Conservation (phyloP, 176 grass and related monocot genomes). For the Musa itinerans region DNA sequence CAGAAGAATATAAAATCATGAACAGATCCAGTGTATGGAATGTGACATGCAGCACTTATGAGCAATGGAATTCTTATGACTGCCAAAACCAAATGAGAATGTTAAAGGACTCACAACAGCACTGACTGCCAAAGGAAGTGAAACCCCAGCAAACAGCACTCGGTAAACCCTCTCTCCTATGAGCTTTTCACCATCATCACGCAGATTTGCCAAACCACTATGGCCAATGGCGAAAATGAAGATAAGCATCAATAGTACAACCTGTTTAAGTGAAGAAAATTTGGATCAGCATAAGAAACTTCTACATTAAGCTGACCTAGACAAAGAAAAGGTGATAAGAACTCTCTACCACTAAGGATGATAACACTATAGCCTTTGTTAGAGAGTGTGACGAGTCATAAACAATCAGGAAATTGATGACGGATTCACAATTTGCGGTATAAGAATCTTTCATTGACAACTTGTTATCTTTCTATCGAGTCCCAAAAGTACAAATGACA, state of each 20-base stretch:
- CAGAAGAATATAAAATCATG: background rate
- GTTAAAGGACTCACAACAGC: slow-evolving; percentile 57
- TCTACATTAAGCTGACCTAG: background rate
- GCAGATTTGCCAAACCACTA: slow-evolving; percentile 85
- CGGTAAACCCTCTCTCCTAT: slow-evolving; percentile 72
- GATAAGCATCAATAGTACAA: slow-evolving; percentile 61
- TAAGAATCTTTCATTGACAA: too few species aligned
- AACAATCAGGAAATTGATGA: too few species aligned
- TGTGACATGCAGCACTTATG: background rate
- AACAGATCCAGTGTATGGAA: slow-evolving; percentile 3
- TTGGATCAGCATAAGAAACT: background rate
- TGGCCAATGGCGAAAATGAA: slow-evolving; percentile 74
- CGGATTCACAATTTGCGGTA: too few species aligned
- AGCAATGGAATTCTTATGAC: too few species aligned
- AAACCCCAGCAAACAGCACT: slow-evolving; percentile 84
- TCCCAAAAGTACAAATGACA: too few species aligned
- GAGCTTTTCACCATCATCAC: slow-evolving; percentile 72
- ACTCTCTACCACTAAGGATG: too few species aligned
- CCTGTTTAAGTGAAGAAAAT: slow-evolving; percentile 28
- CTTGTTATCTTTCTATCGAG: too few species aligned
- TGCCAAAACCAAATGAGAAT: slow-evolving; percentile 11
- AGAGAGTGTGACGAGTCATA: too few species aligned
- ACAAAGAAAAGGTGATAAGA: background rate
- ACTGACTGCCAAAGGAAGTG: slow-evolving; percentile 71
- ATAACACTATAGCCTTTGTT: too few species aligned